Evolutionary conservation across 31 red algal species (phyloP).

Genomic region (Asparagopsis taxiformis): DNA sequence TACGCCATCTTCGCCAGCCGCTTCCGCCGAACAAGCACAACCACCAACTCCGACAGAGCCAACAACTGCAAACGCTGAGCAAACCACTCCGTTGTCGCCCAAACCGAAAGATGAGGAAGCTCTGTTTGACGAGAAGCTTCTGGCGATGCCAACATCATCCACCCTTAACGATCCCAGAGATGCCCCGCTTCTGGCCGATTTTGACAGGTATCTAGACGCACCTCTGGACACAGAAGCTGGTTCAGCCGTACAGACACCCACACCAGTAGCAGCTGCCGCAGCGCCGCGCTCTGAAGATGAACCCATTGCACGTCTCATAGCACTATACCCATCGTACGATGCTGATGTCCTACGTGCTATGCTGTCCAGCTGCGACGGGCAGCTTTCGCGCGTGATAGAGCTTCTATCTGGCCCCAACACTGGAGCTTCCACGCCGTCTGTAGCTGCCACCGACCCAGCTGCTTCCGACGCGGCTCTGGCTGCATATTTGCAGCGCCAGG

Average conservation of each 20-base stretch:
- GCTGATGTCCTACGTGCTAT: slow-evolving; percentile 3
- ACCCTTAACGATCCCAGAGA: no score
- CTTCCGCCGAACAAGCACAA: no score
- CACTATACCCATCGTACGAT: slow-evolving; percentile 1
- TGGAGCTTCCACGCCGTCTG: no score
- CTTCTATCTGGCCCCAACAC: neutral
- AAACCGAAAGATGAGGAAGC: no score
- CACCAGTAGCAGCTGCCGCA: neutral
- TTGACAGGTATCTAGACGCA: slow-evolving; percentile 7
- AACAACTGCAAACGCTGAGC: no score
- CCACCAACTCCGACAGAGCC: no score
- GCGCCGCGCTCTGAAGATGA: neutral
- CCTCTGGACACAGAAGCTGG: neutral
- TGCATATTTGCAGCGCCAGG: slow-evolving; percentile 26
- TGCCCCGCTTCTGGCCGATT: slow-evolving; percentile 1
- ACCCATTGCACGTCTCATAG: neutral
- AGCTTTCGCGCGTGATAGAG: neutral
- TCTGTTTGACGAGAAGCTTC: no score
- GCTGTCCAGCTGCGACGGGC: slow-evolving; percentile 1
- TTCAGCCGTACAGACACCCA: neutral
- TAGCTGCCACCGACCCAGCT: no score
- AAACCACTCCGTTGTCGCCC: no score
- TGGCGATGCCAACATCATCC: no score
- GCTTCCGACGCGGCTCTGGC: slow-evolving; percentile 24
- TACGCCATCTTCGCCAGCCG: no score